A percentile compares a stretch with the other conserved stretches of the same genome.
Evolutionary conservation across 1,284 basidiomycete genomes (phyloP).

Genomic region (Pterulicium gracile): DNA sequence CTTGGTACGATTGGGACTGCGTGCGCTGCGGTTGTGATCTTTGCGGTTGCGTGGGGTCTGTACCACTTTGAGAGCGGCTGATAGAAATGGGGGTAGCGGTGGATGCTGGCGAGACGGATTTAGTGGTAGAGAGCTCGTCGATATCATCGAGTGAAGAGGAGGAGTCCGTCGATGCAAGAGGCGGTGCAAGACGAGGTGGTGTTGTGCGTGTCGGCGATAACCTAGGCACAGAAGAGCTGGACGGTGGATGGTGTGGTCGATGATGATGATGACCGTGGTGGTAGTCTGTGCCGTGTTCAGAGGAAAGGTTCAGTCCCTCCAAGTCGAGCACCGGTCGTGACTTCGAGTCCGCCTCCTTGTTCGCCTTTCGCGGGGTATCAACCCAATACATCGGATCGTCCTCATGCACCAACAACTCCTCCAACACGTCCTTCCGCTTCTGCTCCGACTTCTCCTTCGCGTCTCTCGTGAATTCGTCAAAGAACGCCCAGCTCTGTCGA

Average conservation of each 20-base stretch:
- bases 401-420: neutral
- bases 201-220: constrained; percentile 1
- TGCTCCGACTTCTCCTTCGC: neutral
- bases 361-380: neutral
- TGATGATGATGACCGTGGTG: neutral
- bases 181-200: constrained; percentile 17
- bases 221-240: neutral
- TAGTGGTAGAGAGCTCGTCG: too few species aligned
- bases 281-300: neutral
- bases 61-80: too few species aligned
- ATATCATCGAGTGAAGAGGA: too few species aligned
- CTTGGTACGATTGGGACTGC: constrained; percentile 24
- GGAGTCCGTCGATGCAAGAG: constrained; percentile 14
- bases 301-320: neutral
- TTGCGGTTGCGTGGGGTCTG: too few species aligned
- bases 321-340: neutral
- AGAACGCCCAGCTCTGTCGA: neutral
- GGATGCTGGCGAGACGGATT: too few species aligned
- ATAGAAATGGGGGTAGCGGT: too few species aligned
- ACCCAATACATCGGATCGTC: neutral
- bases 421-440: neutral
- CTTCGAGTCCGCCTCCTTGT: neutral
- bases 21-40: too few species aligned
- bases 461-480: neutral
- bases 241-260: neutral